These are phyloP conservation scores for Solanum habrochaites DNA, from an alignment of 257 asterid genomes.

Conservation along the genomic window DNA sequence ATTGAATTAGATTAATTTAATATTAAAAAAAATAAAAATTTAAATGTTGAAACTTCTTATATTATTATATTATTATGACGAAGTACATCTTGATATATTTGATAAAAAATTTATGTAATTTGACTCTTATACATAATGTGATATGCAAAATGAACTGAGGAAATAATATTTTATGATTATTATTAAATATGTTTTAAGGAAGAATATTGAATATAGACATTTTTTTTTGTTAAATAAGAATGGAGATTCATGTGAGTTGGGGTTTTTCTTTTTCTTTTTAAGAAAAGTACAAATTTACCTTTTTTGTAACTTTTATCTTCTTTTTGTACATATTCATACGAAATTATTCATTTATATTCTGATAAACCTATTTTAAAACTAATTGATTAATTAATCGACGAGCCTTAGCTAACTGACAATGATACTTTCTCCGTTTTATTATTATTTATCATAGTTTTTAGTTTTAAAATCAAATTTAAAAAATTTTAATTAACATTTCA, in stretches of 20 bases:
- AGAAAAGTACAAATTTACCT: not conserved
- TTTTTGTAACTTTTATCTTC: not conserved
- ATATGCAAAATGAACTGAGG: too few species aligned
- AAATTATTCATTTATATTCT: not conserved
- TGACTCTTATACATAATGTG: too few species aligned
- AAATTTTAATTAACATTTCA: too few species aligned
- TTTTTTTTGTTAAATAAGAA: not conserved
- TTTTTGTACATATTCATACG: not conserved
- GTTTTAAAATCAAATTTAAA: too few species aligned
- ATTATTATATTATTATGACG: not conserved
- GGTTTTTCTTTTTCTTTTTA: not conserved
- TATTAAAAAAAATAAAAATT: too few species aligned
- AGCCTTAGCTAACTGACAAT: not conserved
- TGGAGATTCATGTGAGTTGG: not conserved
- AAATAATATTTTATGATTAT: not conserved
- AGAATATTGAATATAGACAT: not conserved
- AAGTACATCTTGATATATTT: too few species aligned
- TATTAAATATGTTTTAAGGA: not conserved
- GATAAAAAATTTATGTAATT: too few species aligned
- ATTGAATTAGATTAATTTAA: too few species aligned
- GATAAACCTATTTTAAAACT: not conserved
- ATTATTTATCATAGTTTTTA: too few species aligned
- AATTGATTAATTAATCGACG: not conserved
- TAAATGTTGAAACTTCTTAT: not conserved
- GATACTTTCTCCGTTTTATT: too few species aligned